Evolutionary conservation across 2,329 filamentous ascomycete genomes (phyloP), one percentile per base, ranked within the genome.

Genomic region (Rugonectria rugulosa): DNA sequence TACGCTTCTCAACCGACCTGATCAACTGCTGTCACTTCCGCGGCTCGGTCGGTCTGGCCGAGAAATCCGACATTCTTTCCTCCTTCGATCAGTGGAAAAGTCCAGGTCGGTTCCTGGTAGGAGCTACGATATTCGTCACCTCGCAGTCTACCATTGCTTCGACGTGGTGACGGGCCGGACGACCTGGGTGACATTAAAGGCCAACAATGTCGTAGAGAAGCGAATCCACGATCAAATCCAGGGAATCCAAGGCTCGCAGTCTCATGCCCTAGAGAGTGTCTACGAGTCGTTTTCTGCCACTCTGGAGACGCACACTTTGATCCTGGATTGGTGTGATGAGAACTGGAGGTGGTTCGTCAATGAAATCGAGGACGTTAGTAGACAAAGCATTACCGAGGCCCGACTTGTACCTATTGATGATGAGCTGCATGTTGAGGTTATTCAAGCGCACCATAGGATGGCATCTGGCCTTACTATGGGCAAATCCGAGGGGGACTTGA

Each of bases 271-370:
- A 0, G 9, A 31, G 8, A 42, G 47, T 0, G 37, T 49, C 2
- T 12, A 49, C 3, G 20, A 20, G 1, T 23, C 53, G 0, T 63
- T 63, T 2, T 15, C 37, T 0, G 49, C 46, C 14, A 41, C 60
- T 0, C 3, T 63, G 3, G 60, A 61, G 1, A 7, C 52, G 5
- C 31, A 63, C 5, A 2, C 15, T 4, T 41, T 59, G 29, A n/a
- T 63, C 6, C 41, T 63, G 2, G 50, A 59, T 6, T 63, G 61
- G 61, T 60, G 57, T 4, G 61, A 63, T 10, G 52, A 58, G 0
- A 46, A 61, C 4, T 63, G 61, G 60, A 23, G 43, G 15, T 63
- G 40, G 7, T 63, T 56, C 20, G 56, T 63, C 14, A 63, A 62
- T 8, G 52, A 53, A 4, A 51, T 60, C 1, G 34, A 55, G 5